Base-by-base conservation (phyloP, 176 grass and related monocot genomes). In the Hsuehochloa calcarea region DNA sequence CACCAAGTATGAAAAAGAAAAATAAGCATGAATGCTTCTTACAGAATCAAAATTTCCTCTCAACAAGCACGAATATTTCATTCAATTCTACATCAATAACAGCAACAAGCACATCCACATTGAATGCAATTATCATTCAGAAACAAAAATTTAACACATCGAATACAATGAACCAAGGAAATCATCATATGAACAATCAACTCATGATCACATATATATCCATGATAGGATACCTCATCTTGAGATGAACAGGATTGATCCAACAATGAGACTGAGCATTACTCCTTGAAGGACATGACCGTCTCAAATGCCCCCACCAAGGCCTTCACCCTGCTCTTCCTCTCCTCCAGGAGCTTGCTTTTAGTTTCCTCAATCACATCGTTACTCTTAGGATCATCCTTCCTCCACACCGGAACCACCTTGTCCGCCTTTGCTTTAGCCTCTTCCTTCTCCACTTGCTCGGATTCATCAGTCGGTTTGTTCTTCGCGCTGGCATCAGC, bases 281-380 rank as follows among this genome's bases (percentile, higher is more conserved):
- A 85, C 46, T 86, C 87, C 74, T 83, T 90, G 80, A 63, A 85
- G 4, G 83, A 82, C 87, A 96, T 90, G 31, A 93, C 91, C 6
- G 89, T 96, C 83, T 96, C 91, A n/a, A 96, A 96, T 11, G 89
- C 94, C 25, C 94, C 94, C 15, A 93, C 91, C 78, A 96, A 88
- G 19, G 94, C 94, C 64, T 87, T 89, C n/a, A 96, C 91, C 81
- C 92, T 91, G 89, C 89, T 96, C 82, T 88, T 91, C 80, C 94
- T 91, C 91, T 82, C 80, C 83, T 67, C 89, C 22, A 96, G 70
- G 16, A 96, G 94, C 78, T 93, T 96, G 82, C 70, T 91, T 72
- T 90, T 93, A 31, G 89, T 77, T 72, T 91, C 85, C 74, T 93
- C 94, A 35, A 96, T 91, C 39, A 90, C 51, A 5, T 93, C 87